Evolutionary conservation across 768 basidiomycete genomes (phyloP).

Genomic region (Suillus ampliporus): DNA sequence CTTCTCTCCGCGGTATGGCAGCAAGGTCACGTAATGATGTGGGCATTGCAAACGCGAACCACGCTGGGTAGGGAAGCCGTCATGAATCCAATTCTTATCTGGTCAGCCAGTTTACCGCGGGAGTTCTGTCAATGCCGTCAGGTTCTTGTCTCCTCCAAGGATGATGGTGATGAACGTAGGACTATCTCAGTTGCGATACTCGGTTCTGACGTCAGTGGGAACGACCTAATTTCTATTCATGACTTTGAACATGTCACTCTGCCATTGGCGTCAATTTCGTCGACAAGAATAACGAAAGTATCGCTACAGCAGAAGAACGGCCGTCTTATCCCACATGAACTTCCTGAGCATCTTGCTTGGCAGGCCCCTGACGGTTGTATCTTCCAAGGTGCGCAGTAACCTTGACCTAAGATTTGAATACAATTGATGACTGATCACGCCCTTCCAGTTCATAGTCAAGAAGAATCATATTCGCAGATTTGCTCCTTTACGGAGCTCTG

Average conservation of each 20-base stretch:
- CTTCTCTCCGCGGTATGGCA: slow-evolving; percentile 73
- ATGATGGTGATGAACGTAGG: slow-evolving; percentile 4
- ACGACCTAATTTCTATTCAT: slow-evolving; percentile 40
- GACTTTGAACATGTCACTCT: slow-evolving; percentile 10
- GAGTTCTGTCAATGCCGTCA: slow-evolving; percentile 35
- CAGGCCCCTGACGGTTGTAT: slow-evolving; percentile 57
- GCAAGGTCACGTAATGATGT: slow-evolving; percentile 69
- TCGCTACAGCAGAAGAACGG: slow-evolving; percentile 49
- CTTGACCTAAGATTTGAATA: slow-evolving; percentile 3
- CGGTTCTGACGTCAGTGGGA: slow-evolving; percentile 40
- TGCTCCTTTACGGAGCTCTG: slow-evolving; percentile 67
- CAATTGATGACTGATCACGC: slow-evolving; percentile 12
- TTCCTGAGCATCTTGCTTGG: slow-evolving; percentile 36
- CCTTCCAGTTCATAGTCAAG: slow-evolving; percentile 17
- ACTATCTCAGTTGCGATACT: slow-evolving; percentile 42
- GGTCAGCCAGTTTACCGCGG: slow-evolving; percentile 33
- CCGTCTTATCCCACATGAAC: slow-evolving; percentile 45
- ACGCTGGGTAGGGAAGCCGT: slow-evolving; percentile 60
- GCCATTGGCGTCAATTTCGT: not conserved
- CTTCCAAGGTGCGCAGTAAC: slow-evolving; percentile 43
- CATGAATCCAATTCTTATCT: slow-evolving; percentile 57
- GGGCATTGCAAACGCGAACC: slow-evolving; percentile 69
- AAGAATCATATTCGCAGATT: slow-evolving; percentile 24
- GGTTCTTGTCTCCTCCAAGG: slow-evolving; percentile 25
- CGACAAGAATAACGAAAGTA: slow-evolving; percentile 1